Conservation (phyloP, 176 grass and related monocot species). For the Carex myosuroides region DNA sequence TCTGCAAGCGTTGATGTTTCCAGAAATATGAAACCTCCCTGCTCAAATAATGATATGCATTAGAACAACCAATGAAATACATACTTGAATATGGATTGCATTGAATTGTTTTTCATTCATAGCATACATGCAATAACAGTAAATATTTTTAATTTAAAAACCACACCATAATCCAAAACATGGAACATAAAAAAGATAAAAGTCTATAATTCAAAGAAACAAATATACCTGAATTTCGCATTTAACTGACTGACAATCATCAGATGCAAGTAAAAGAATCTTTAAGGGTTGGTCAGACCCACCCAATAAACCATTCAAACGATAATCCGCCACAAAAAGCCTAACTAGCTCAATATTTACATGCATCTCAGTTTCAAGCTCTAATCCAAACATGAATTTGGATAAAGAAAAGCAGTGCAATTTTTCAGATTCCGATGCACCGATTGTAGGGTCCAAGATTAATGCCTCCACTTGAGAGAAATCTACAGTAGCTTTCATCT, state of each 20-base stretch:
- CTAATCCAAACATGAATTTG: constrained; percentile 36
- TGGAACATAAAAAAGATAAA: constrained; percentile 8
- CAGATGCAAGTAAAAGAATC: constrained; percentile 32
- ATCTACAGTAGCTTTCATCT: constrained; percentile 33
- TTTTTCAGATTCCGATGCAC: constrained; percentile 20
- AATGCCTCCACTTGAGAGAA: constrained; percentile 48
- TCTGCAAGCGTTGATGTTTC: constrained; percentile 67
- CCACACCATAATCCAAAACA: not conserved
- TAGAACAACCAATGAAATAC: constrained; percentile 8
- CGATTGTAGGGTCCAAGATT: constrained; percentile 29
- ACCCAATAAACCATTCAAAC: constrained; percentile 37
- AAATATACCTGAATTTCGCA: constrained; percentile 59
- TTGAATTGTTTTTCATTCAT: not conserved
- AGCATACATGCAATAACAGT: not conserved
- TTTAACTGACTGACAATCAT: constrained; percentile 49
- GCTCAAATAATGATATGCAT: constrained; percentile 26
- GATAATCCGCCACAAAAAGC: constrained; percentile 48
- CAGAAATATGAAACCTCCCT: constrained; percentile 79
- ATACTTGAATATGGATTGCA: not conserved
- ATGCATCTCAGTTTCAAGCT: constrained; percentile 33
- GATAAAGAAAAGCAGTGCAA: constrained; percentile 45
- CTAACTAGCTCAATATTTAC: constrained; percentile 47
- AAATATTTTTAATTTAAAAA: not conserved
- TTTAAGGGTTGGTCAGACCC: constrained; percentile 33
- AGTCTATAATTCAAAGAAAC: constrained; percentile 13